Base-by-base conservation (phyloP, 176 grass and related monocot species). In the Dactylis glomerata region DNA sequence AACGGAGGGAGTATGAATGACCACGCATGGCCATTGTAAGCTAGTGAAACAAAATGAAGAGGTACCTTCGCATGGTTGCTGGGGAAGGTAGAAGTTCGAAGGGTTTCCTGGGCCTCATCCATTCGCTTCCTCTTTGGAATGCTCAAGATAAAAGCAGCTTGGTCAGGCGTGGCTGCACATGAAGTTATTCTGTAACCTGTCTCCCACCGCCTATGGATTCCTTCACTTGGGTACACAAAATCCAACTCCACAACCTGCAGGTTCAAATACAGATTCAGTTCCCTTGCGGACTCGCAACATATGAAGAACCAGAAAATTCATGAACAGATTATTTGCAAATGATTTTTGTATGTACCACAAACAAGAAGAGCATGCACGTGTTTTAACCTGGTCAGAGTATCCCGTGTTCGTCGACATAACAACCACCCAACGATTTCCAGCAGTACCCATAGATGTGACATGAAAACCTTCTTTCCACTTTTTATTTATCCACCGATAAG, bases 401-500 rank as follows among this genome's bases (percentile, higher is more conserved):
- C 89, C 87, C 3, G 94, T 16, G 23, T 97, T 93, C 56, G 64
- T 92, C 6, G 91, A 97, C 94, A 93, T 88, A 45, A 97, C 89
- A 72, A 97, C 87, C 44, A 78, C 94, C 94, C 91, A 97, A 20
- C 91, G 84, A 40, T 87, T 86, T 36, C 91, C 91, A 71, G 89
- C 78, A 23, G 91, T 86, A n/a, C 89, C 90, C 91, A 97, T 92
- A 23, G 89, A 93, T 81, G 94, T 93, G 49, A 97, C 89, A 86
- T 93, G 85, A 81, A 92, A 97, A 58, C 94, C 91, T 93, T 97
- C 94, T 85, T 92, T 97, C 94, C 94, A 97, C 22, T 93, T 97
- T 80, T 90, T 93, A 75, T 90, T 97, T 34, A 97, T 97, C 91
- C 94, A 97, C 56, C 86, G 92, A 69, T 91, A 93, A 81, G 94